Percentiles rank a stretch among this genome's conserved stretches.
Conservation (phyloP, 2,329 filamentous ascomycete species). For the Gyromitra esculenta region DNA sequence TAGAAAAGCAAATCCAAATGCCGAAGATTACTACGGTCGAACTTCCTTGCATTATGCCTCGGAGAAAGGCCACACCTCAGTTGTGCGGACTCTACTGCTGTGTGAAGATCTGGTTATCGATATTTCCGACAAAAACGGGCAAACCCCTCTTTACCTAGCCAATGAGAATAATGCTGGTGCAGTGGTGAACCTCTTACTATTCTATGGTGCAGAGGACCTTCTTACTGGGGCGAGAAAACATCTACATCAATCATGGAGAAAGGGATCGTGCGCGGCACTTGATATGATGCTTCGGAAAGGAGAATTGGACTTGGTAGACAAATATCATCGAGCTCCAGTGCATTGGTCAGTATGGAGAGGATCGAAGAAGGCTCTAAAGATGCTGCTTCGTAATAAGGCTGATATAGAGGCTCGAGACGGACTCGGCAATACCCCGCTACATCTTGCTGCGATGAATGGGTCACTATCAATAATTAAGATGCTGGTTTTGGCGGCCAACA, state of each 20-base stretch:
- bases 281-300: background rate
- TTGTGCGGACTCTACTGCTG: conserved; percentile 1
- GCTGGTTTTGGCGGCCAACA: background rate
- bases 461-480: conserved; percentile 5
- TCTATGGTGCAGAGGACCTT: conserved; percentile 33
- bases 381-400: conserved; percentile 14
- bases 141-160: conserved; percentile 16
- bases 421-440: conserved; percentile 44
- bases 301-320: background rate
- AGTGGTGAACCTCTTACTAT: conserved; percentile 11
- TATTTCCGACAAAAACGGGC: background rate
- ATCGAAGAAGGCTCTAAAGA: background rate
- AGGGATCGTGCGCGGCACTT: background rate
- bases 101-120: background rate
- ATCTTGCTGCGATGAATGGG: conserved; percentile 48
- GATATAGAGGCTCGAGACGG: conserved; percentile 2
- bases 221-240: conserved; percentile 1
- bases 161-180: conserved; percentile 8
- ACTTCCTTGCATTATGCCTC: conserved; percentile 26
- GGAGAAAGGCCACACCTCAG: background rate
- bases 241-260: background rate
- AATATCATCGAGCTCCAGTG: conserved; percentile 37
- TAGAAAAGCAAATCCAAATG: background rate
- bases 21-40: background rate
- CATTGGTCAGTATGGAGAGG: conserved; percentile 53